Base-by-base conservation (phyloP, 2,329 filamentous ascomycete genomes). In the Emergomyces orientalis region DNA sequence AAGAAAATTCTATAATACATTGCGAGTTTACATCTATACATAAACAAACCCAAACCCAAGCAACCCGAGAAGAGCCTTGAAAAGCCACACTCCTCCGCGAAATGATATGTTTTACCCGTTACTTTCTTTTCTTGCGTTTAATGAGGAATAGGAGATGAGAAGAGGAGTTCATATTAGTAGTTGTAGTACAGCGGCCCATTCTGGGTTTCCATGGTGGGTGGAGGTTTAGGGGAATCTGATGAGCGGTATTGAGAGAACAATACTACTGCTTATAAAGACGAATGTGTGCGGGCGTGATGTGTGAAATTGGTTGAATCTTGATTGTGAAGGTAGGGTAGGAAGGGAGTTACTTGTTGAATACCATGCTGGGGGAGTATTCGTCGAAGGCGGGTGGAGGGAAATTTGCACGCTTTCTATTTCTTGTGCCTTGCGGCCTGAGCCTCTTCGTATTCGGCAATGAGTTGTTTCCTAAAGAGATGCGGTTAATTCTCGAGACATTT, bases 401-500 rank as follows among this genome's bases (percentile, higher is more conserved):
- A 39, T 34, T 9, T 39, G 22, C 25, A 62, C 51, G 30, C 2
- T 59, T 59, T 75, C n/a, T 75, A 82, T 77, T 84, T 86, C 78
- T 85, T 85, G 72, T 84, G 82, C 74, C 82, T 84, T 66, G 85
- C 86, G 54, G 82, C 83, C 75, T 86, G 81, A 66, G 82, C 81
- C 79, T 89, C 89, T 71, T 87, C 80, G 71, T 88, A 82, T 76
- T 88, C 87, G 30, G 84, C 81, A 51, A 89, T 79, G 59, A 90
- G 76, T 73, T 89, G 87, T 76, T 84, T 88, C 69, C 79, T 81
- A 64, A 54, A 62, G 19, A 37, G 41, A 54, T 17, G 61, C 56
- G 41, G 55, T 64, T 63, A 63, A 41, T 41, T 37, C 22, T 27
- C 17, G 37, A 47, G 3, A 14, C 22, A 61, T n/a, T 25, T 51